A percentile compares a stretch with the other conserved stretches of the same genome.
These are phyloP conservation scores for Hypsizygus marmoreus DNA, from an alignment of 768 basidiomycete species.

Conservation along the genomic window DNA sequence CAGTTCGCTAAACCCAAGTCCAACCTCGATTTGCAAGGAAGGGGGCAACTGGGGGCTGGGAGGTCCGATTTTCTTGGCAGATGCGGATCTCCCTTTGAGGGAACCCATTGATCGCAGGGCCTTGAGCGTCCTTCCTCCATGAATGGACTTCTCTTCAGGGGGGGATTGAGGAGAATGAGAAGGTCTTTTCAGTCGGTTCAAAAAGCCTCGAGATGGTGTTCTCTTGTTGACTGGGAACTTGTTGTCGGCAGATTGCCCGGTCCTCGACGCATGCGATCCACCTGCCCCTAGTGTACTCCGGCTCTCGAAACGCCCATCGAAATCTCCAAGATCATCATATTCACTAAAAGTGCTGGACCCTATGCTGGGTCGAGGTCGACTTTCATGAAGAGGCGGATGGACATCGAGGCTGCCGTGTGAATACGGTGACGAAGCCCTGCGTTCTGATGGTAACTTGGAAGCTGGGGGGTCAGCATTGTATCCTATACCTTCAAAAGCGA, in stretches of 20 bases:
- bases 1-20: conserved; percentile 56
- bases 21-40: conserved; percentile 54
- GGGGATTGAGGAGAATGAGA: conserved; percentile 46
- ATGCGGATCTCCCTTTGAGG: conserved; percentile 56
- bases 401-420: conserved; percentile 28
- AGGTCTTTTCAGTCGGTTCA: conserved; percentile 59
- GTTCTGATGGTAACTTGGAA: conserved; percentile 20
- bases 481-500: conserved; percentile 85
- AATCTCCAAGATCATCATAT: conserved; percentile 86
- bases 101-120: conserved; percentile 82
- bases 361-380: conserved; percentile 65
- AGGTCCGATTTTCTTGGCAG: conserved; percentile 37
- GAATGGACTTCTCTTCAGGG: conserved; percentile 37
- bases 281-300: conserved; percentile 67
- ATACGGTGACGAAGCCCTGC: conserved; percentile 28
- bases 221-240: conserved; percentile 40
- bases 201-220: conserved; percentile 69
- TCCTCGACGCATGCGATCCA: conserved; percentile 20
- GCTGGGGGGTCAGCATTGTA: conserved; percentile 52
- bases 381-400: conserved; percentile 36
- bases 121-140: conserved; percentile 60
- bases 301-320: conserved; percentile 85
- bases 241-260: conserved; percentile 33
- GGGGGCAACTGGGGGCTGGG: conserved; percentile 57
- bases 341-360: conserved; percentile 77